Evolutionary conservation across 2,329 filamentous ascomycete species (phyloP).

Genomic region (Fusarium nygamai): DNA sequence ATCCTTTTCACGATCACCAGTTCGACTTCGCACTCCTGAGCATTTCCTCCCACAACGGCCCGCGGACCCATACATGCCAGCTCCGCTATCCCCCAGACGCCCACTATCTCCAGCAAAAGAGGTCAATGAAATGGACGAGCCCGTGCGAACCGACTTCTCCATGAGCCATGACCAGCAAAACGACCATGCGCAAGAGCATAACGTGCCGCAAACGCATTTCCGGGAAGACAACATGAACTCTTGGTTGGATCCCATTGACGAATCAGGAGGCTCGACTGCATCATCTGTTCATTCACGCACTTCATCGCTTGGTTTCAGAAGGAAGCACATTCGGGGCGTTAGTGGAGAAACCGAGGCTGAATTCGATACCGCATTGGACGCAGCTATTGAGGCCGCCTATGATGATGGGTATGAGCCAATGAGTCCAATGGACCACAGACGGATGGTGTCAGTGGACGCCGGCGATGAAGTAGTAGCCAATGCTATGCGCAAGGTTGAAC

Average conservation of each 20-base stretch:
- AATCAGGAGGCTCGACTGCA: constrained; percentile 81
- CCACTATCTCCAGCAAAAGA: constrained; percentile 56
- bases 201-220: constrained; percentile 52
- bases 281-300: constrained; percentile 85
- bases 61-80: constrained; percentile 72
- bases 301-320: constrained; percentile 73
- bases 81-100: constrained; percentile 74
- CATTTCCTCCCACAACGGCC: constrained; percentile 57
- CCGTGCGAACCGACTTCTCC: constrained; percentile 51
- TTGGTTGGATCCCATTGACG: constrained; percentile 94
- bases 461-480: constrained; percentile 61
- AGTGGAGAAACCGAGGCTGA: constrained; percentile 85
- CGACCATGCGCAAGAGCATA: constrained; percentile 4
- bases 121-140: constrained; percentile 37
- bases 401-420: constrained; percentile 88
- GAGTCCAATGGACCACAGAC: constrained; percentile 56
- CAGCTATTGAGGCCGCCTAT: constrained; percentile 95
- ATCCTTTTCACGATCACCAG: constrained; percentile 63
- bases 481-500: constrained; percentile 73
- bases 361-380: constrained; percentile 93
- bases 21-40: constrained; percentile 43
- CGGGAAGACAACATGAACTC: constrained; percentile 79
- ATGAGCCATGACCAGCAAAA: constrained; percentile 25
- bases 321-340: constrained; percentile 73
- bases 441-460: constrained; percentile 50